These are phyloP conservation scores for Bruguiera parviflora DNA, from an alignment of 345 rosid species.

Conservation along the genomic window DNA sequence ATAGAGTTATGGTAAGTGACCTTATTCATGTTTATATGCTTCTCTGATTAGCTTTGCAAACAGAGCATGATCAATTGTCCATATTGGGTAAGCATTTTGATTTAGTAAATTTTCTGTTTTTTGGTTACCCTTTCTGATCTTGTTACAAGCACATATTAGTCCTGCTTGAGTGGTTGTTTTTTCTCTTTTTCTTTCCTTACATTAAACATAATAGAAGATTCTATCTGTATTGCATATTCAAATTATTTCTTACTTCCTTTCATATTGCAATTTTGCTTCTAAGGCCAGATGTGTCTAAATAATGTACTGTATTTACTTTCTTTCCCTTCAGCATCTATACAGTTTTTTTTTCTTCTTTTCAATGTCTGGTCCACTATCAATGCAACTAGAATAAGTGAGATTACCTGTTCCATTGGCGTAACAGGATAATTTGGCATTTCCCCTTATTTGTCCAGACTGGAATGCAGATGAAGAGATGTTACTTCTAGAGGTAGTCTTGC, in stretches of 20 bases:
- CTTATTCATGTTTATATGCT: neutral
- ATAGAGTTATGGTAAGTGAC: conserved; percentile 71
- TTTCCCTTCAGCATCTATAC: neutral
- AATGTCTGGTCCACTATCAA: neutral
- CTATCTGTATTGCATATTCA: neutral
- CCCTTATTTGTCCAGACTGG: conserved; percentile 86
- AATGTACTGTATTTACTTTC: neutral
- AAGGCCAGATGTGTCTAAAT: neutral
- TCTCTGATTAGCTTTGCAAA: no score
- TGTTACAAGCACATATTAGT: no score
- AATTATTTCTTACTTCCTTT: neutral
- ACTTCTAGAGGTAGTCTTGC: conserved; percentile 72
- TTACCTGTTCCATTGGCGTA: conserved; percentile 8
- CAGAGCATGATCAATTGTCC: no score
- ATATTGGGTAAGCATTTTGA: no score
- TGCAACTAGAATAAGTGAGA: neutral
- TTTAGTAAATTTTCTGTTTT: no score
- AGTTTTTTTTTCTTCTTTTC: neutral
- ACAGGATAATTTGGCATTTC: conserved; percentile 93
- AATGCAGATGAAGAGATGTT: conserved; percentile 93
- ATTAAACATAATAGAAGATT: neutral
- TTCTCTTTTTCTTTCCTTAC: no score
- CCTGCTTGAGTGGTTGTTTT: no score
- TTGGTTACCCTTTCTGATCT: no score
- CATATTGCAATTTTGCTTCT: neutral